A percentile compares a stretch with the other conserved stretches of the same genome.
These are phyloP conservation scores for Rhodofomes roseus DNA, from an alignment of 1,284 basidiomycete species.

Conservation along the genomic window DNA sequence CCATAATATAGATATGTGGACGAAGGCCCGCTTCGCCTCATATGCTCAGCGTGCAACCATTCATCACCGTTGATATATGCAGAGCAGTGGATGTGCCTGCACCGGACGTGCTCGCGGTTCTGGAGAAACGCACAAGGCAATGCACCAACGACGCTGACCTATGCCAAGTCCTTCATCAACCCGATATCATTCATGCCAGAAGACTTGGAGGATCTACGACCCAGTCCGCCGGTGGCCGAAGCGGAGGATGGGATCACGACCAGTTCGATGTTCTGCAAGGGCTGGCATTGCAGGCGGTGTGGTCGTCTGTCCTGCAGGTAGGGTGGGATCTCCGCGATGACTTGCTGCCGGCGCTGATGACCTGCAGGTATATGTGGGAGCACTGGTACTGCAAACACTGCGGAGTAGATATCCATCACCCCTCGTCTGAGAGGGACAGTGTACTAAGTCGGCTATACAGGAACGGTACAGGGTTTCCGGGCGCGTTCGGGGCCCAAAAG, in stretches of 20 bases:
- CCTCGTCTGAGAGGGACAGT: background rate
- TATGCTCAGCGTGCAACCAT: constrained; percentile 14
- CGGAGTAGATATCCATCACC: constrained; percentile 30
- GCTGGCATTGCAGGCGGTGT: constrained; percentile 64
- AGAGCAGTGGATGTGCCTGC: constrained; percentile 59
- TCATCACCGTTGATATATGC: constrained; percentile 50
- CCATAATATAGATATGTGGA: background rate
- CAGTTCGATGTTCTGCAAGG: constrained; percentile 53
- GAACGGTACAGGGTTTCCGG: constrained; percentile 23
- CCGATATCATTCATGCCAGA: constrained; percentile 22
- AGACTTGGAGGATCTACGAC: constrained; percentile 27
- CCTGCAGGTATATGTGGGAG: constrained; percentile 63
- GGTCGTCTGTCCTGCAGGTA: constrained; percentile 72
- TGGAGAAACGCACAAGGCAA: constrained; percentile 37
- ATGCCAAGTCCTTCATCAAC: constrained; percentile 44
- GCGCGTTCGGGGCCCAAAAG: constrained; percentile 32
- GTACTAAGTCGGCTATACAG: constrained; percentile 11
- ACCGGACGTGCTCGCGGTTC: constrained; percentile 50
- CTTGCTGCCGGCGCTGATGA: constrained; percentile 1
- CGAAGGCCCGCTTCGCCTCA: background rate
- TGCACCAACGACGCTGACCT: constrained; percentile 35
- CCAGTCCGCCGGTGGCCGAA: constrained; percentile 29
- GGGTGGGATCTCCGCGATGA: constrained; percentile 12
- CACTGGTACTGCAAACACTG: constrained; percentile 63
- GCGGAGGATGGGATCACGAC: constrained; percentile 39